A percentile compares a stretch with the other conserved stretches of the same genome.
Evolutionary conservation across 306 rosid species (phyloP).

Genomic region (Vigna unguiculata): DNA sequence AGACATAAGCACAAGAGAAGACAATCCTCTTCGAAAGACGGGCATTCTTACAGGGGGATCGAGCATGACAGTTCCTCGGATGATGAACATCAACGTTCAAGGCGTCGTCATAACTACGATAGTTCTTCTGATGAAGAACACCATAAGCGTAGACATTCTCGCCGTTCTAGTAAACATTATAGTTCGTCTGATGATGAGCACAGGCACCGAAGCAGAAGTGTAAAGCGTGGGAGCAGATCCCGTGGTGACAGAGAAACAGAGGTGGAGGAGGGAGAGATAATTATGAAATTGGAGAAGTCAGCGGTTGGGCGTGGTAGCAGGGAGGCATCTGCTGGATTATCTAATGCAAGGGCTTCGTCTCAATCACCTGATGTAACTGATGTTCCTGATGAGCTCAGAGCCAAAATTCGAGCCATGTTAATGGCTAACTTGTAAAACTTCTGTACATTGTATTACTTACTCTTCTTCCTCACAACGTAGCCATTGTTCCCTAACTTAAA

Average conservation of each 20-base stretch:
- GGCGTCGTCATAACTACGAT: constrained; percentile 42
- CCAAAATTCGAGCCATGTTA: constrained; percentile 91
- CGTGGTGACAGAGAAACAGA: constrained; percentile 51
- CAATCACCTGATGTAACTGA: constrained; percentile 58
- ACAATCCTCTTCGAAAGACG: constrained; percentile 62
- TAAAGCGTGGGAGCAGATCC: constrained; percentile 49
- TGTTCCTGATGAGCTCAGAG: constrained; percentile 82
- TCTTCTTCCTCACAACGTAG: too few species aligned
- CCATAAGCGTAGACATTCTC: constrained; percentile 50
- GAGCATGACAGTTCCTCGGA: constrained; percentile 57
- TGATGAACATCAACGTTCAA: constrained; percentile 47
- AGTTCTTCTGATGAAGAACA: constrained; percentile 54
- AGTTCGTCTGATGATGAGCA: constrained; percentile 59
- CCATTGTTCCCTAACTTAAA: background rate
- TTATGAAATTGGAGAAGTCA: constrained; percentile 56
- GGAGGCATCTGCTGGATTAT: constrained; percentile 64
- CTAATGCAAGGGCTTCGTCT: constrained; percentile 56
- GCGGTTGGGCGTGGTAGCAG: constrained; percentile 53
- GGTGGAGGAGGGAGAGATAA: constrained; percentile 77
- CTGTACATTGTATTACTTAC: background rate
- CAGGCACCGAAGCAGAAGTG: constrained; percentile 43
- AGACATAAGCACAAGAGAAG: constrained; percentile 65
- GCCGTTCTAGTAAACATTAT: constrained; percentile 33
- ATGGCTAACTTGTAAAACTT: constrained; percentile 63
- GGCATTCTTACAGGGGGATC: constrained; percentile 31